Conservation (phyloP, 1,139 yeast genomes). For the Scheffersomyces parashehatae region DNA sequence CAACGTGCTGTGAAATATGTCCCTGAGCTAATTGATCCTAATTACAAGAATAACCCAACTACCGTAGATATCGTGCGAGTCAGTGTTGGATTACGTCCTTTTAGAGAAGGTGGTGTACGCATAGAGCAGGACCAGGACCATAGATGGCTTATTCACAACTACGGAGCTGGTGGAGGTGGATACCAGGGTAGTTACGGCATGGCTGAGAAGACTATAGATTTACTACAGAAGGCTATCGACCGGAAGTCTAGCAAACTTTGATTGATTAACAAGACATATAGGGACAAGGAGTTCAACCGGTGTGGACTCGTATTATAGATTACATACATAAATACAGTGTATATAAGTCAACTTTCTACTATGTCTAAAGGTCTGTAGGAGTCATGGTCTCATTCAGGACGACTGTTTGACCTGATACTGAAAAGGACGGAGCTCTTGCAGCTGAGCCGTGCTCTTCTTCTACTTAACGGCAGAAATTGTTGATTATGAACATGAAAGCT, state of each 20-base stretch:
- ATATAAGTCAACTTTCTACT: no score
- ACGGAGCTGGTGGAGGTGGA: conserved; percentile 52
- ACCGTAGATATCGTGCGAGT: conserved; percentile 39
- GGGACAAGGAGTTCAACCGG: no score
- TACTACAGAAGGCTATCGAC: not conserved
- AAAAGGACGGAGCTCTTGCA: no score
- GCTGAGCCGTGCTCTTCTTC: no score
- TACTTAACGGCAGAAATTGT: conserved; percentile 1
- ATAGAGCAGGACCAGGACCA: conserved; percentile 37
- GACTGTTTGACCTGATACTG: no score
- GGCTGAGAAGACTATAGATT: conserved; percentile 31
- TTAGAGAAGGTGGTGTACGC: conserved; percentile 45
- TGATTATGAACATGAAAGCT: conserved; percentile 6
- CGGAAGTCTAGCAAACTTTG: no score
- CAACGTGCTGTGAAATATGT: conserved; percentile 40
- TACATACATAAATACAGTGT: no score
- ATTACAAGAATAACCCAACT: conserved; percentile 31
- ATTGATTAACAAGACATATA: no score
- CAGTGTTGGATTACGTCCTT: conserved; percentile 51
- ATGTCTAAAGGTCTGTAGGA: no score
- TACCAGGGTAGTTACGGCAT: conserved; percentile 49
- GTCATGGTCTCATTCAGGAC: no score
- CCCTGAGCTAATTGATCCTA: conserved; percentile 42
- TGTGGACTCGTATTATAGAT: no score
- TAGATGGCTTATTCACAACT: conserved; percentile 45